phyloP scores from a whole-genome alignment of 352 stramenopile species.

The Peronospora farinosa region DNA sequence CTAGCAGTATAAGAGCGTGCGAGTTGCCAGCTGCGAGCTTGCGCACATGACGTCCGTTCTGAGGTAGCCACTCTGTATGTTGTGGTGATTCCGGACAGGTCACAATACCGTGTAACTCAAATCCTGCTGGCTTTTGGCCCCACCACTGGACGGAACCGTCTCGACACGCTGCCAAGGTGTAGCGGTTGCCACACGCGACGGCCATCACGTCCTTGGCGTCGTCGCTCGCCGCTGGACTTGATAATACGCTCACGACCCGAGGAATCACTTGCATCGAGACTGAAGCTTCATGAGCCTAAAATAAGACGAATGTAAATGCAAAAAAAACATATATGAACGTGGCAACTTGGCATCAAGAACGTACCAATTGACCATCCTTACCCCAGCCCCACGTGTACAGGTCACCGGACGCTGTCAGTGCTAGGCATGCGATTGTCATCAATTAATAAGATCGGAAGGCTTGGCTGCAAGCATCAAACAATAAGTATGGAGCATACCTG shows the following conservation, averaged over 20 bases:
- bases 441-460: slow-evolving; percentile 9
- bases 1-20: slow-evolving; percentile 30
- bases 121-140: slow-evolving; percentile 22
- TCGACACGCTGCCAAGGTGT: slow-evolving; percentile 41
- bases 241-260: slow-evolving; percentile 36
- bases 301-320: slow-evolving; percentile 9
- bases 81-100: slow-evolving; percentile 5
- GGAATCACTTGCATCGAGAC: slow-evolving; percentile 34
- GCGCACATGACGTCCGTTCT: slow-evolving; percentile 3
- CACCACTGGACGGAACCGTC: slow-evolving; percentile 50
- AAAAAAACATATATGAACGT: neutral
- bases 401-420: slow-evolving; percentile 48
- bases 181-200: slow-evolving; percentile 45
- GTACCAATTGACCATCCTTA: slow-evolving; percentile 61
- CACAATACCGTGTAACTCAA: neutral
- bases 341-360: slow-evolving; percentile 9
- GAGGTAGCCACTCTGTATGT: slow-evolving; percentile 12
- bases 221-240: slow-evolving; percentile 19
- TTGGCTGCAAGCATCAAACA: neutral
- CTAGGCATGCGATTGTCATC: slow-evolving; percentile 13
- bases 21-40: slow-evolving; percentile 23
- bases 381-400: slow-evolving; percentile 80
- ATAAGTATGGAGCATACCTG: slow-evolving; percentile 26
- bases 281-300: slow-evolving; percentile 16
- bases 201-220: slow-evolving; percentile 24